Evolutionary conservation across 768 basidiomycete species (phyloP), one percentile per base, ranked within the genome.

Genomic region (Arthromyces matolae): DNA sequence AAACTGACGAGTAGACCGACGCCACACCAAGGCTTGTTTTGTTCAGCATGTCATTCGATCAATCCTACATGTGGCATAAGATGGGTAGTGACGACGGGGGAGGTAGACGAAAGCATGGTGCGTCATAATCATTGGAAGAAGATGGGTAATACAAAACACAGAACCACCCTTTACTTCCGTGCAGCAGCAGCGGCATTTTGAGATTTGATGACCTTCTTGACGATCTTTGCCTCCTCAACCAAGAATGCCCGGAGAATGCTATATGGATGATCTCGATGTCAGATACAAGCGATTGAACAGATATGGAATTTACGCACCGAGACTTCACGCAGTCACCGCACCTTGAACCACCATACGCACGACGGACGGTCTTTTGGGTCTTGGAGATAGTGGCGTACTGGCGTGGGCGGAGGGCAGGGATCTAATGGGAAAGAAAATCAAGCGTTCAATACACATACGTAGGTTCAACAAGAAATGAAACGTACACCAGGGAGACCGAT

Each of bases 211-310:
- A 98, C 95, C 74, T 83, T 87, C 86, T 99, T 99, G 66, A 99
- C 96, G 61, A 99, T 98, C 79, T 98, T 98, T 36, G 96, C 96
- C 78, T 99, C 96, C 79, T 98, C 96, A 32, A 99, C 90, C 51
- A 99, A 74, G 85, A 99, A 99, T 54, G 96, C 93, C 51, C 96
- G 90, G 60, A 98, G 86, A 60, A 99, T 94, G 54, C 96, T 97
- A 54, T 0, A 41, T 7, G 3, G 22, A 18, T 28, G n/a, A 41
- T 46, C n/a, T n/a, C n/a, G 27, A 56, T 48, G 31, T 6, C 34
- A 54, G 54, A 40, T 53, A 20, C 12, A n/a, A 10, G 16, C 35
- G 5, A 5, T 38, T 2, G 16, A 47, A 29, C 23, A 39, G 22
- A 28, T 16, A 18, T 12, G 7, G 16, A 32, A 13, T 31, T 34